Base-by-base conservation (phyloP, 371 early-diverging fungal species). In the Actinomucor elegans region DNA sequence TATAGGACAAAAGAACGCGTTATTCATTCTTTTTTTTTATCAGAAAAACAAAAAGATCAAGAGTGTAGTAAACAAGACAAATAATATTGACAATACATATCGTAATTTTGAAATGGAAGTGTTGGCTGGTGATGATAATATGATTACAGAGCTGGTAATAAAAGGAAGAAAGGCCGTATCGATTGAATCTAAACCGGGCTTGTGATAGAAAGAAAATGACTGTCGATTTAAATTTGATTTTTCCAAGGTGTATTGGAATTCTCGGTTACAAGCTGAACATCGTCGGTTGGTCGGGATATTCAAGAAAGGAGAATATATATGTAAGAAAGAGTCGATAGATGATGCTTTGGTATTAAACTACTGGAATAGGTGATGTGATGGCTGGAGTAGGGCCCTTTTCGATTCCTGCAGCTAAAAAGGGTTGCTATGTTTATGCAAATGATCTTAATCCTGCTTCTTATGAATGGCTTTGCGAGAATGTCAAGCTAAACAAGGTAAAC, bases 311-410 rank as follows among this genome's bases (percentile, higher is more conserved):
- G 89, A 92, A 27, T 75, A 81, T 43, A 81, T 99, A 6, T 93
- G 94, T 74, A 45, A 53, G 52, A 33, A 14, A 10, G 7, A 12
- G 21, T 23, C 20, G 23, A 40, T 18, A 12, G 11, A 28, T 18
- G 11, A 32, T 29, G 45, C 27, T 28, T 34, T 35, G 32, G 36
- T 7, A 12, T 38, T 38, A 74, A 75, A 28, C 29, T 17, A 34
- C 20, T 6, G 31, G 5, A 11, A 5, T 54, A 79, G 82, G 79
- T 63, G 99, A 99, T 73, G 96, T 97, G 12, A 90, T 99, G 79
- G 97, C 94, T 2, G 99, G 99, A 21, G 96, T 99, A 2, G 99
- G 99, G 0, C 99, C 99, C 5, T 99, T 99, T 76, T 94, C 98
- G 0, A 56, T 99, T n/a, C 99, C 99, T 15, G 96, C 99, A 0